phyloP scores from a whole-genome alignment of 805 yeast species.

The Candida maesae region DNA sequence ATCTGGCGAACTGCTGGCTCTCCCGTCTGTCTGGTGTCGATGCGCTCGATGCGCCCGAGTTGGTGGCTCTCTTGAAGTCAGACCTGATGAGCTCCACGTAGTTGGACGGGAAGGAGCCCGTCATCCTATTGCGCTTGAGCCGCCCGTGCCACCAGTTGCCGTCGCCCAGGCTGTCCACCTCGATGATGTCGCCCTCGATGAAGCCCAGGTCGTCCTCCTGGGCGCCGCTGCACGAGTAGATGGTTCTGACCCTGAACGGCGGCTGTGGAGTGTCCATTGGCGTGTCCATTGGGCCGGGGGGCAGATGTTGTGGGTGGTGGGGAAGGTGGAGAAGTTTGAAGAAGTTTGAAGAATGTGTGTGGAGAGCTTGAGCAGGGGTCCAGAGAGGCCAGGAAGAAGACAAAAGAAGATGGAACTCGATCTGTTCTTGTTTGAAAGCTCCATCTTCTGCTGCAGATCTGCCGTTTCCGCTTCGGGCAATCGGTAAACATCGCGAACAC shows the following conservation, averaged over 20 bases:
- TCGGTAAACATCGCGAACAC: not conserved
- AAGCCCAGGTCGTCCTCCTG: slow-evolving; percentile 88
- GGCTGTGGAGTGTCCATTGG: slow-evolving; percentile 34
- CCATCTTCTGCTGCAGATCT: not conserved
- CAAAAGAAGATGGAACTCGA: too few species aligned
- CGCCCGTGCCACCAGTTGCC: slow-evolving; percentile 93
- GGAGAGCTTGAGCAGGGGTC: too few species aligned
- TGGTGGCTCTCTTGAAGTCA: slow-evolving; percentile 13
- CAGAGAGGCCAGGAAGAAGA: too few species aligned
- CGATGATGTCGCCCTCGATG: slow-evolving; percentile 88
- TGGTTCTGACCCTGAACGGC: slow-evolving; percentile 77
- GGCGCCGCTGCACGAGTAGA: slow-evolving; percentile 93
- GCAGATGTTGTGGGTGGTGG: too few species aligned
- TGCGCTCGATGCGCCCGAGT: too few species aligned
- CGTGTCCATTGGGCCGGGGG: too few species aligned
- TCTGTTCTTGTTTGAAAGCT: not conserved
- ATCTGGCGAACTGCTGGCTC: too few species aligned
- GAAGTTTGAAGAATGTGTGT: too few species aligned
- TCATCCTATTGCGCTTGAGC: slow-evolving; percentile 71
- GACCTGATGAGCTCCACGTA: slow-evolving; percentile 62
- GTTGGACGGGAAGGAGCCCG: slow-evolving; percentile 85
- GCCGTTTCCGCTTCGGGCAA: slow-evolving; percentile 1
- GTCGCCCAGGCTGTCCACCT: slow-evolving; percentile 74
- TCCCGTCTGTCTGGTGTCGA: too few species aligned
- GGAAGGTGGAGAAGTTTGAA: too few species aligned